phyloP scores from a whole-genome alignment of 2,329 filamentous ascomycete genomes.

The Penicillium crustosum region DNA sequence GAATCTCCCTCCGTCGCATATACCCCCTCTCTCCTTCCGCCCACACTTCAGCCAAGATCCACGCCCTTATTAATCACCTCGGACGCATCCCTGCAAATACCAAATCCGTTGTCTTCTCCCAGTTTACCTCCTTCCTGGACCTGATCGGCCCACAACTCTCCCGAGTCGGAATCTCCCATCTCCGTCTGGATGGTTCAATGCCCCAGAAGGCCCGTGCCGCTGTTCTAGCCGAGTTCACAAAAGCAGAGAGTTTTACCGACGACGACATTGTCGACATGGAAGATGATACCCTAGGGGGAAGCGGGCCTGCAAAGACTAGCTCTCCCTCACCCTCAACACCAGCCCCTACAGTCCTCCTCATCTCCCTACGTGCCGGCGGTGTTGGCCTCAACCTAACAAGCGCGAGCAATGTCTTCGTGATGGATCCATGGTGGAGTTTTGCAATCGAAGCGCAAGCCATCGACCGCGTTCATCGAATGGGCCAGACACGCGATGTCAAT shows the following conservation, averaged over 20 bases:
- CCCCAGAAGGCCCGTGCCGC: conserved; percentile 78
- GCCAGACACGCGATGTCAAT: conserved; percentile 79
- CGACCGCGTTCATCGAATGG: conserved; percentile 96
- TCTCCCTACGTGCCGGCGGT: conserved; percentile 85
- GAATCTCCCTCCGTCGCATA: conserved; percentile 62
- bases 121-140: conserved; percentile 94
- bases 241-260: conserved; percentile 38
- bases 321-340: conserved; percentile 14
- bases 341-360: conserved; percentile 62
- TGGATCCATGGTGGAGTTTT: conserved; percentile 99
- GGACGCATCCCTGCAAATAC: conserved; percentile 67
- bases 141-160: conserved; percentile 80
- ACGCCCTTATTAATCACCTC: conserved; percentile 73
- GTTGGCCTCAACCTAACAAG: conserved; percentile 91
- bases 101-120: conserved; percentile 92
- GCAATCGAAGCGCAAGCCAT: conserved; percentile 96
- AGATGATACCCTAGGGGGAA: conserved; percentile 24
- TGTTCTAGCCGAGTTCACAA: conserved; percentile 72
- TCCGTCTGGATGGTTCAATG: conserved; percentile 93
- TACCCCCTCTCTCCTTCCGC: conserved; percentile 61
- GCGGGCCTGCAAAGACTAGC: not conserved
- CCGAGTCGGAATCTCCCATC: conserved; percentile 69
- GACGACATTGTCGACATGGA: conserved; percentile 40
- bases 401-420: conserved; percentile 91
- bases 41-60: conserved; percentile 76